Percentiles rank a stretch among this genome's conserved stretches.
Evolutionary conservation across 75 land plant species (phyloP).

Genomic region (Pinus taeda): DNA sequence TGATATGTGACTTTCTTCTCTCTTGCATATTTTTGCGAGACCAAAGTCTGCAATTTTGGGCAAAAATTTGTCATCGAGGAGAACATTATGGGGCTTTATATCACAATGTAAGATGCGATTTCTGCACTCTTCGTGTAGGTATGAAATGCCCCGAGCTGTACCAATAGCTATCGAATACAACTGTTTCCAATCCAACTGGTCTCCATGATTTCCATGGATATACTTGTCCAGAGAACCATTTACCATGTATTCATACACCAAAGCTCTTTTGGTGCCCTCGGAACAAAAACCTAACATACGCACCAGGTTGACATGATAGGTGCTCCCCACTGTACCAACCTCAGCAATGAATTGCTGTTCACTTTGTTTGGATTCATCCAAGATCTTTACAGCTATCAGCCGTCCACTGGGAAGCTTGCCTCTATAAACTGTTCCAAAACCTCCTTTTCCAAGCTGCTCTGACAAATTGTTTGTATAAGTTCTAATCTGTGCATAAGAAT

Average conservation of each 20-base stretch:
- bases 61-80: not conserved
- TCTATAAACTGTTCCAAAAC: slow-evolving; percentile 11
- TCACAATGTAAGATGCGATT: too few relatives aligned
- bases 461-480: not conserved
- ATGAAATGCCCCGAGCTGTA: too few relatives aligned
- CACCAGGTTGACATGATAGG: slow-evolving; percentile 42
- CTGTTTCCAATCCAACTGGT: too few relatives aligned
- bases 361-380: slow-evolving; percentile 2
- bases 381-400: slow-evolving; percentile 31
- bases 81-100: too few relatives aligned
- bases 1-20: not conserved
- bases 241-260: slow-evolving; percentile 53
- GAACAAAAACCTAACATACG: slow-evolving; percentile 39
- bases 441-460: slow-evolving; percentile 8
- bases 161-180: too few relatives aligned
- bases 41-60: too few relatives aligned
- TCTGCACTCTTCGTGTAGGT: too few relatives aligned
- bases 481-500: too few relatives aligned
- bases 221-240: not conserved
- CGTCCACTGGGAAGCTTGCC: not conserved
- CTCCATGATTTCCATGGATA: too few relatives aligned
- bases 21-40: too few relatives aligned
- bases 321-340: slow-evolving; percentile 22
- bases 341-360: slow-evolving; percentile 34
- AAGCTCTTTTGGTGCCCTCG: slow-evolving; percentile 20